Evolutionary conservation across 208 protist genomes (phyloP), one percentile per base, ranked within the genome.

Genomic region (Acanthamoeba triangularis): DNA sequence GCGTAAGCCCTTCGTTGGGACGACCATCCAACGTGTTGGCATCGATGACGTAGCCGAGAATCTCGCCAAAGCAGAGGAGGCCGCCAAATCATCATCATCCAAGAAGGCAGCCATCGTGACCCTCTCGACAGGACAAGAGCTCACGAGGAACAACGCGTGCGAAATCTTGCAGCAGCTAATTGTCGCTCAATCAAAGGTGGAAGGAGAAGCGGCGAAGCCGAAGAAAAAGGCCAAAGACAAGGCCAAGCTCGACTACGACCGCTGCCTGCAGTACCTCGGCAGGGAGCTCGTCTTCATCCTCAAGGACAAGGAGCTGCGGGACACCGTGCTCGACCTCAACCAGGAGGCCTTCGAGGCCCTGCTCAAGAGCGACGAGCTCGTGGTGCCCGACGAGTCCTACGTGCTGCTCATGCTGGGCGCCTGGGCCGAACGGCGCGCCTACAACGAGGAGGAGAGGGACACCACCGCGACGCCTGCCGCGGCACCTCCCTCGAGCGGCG

Each of bases 361-460:
- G 18, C 20, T 88, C 13, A 14, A 61, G 80, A 25, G 80, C 23
- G 80, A 88, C 80, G 30, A 54, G 16, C 52, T 88, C 25, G 30
- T 63, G 28, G 80, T 88, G 80, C 41, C 49, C 41, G 52, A 88
- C 80, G 80, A 88, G 52, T 88, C 52, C 49, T 88, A n/a, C 80
- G 49, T 88, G 41, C 52, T 88, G 18, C 80, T 88, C 49, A 16
- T 61, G 16, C n/a, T 88, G 44, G 80, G 80, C 41, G 80, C 80
- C 47, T 88, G 80, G 80, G 80, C 80, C 80, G 49, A 88, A 54
- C 80, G 80, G 23, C 80, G 80, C 49, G 80, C 80, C 20, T 7
- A 63, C 8, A 37, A 88, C 41, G 80, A 88, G 23, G 52, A 61
- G 41, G 6, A 56, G 16, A 65, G 14, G 14, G 59, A 11, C 59